Evolutionary conservation across 2,329 filamentous ascomycete genomes (phyloP), one percentile per base, ranked within the genome.

Genomic region (Coniochaeta ligniaria): DNA sequence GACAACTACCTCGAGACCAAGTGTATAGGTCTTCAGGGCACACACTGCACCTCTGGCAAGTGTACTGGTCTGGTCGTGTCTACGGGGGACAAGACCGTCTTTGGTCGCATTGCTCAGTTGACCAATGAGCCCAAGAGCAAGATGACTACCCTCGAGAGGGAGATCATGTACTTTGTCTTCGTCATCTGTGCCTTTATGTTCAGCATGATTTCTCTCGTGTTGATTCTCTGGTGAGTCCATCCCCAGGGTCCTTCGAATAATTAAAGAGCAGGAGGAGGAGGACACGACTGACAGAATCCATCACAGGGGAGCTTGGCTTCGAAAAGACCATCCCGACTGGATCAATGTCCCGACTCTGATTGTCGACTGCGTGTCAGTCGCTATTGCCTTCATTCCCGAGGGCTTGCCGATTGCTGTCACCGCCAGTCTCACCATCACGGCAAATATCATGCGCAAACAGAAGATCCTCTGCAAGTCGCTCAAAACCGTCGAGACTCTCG

Each of bases 391-490:
- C 69, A 90, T 92, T 16, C 89, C 90, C 0, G 89, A 92, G 72
- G 88, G 88, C 6, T 75, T 91, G 0, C 88, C 88, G 0, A 87
- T 91, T 58, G 87, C 88, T 0, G 74, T 91, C 38, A 88, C 87
- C 0, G 84, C 86, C 1, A 88, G 85, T 20, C 77, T 93, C 64
- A 92, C 89, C 0, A 92, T 93, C 62, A 88, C 85, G 1, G 89
- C 90, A 22, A 90, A 88, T 64, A 81, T 90, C 66, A 92, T 93
- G 90, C 81, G 81, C 64, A 86, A 88, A 74, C 87, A 92, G 71
- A 88, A 89, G 69, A 86, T 92, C 50, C 80, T 92, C 9, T 92
- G 89, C 83, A 92, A 92, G 74, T 90, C 87, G 0, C 78, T 93
- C 55, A 90, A 90, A 74, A 92, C 89, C 0, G 88, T 91, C 0